Evolutionary conservation across 352 stramenopile species (phyloP).

Genomic region (Phytophthora fragariae): DNA sequence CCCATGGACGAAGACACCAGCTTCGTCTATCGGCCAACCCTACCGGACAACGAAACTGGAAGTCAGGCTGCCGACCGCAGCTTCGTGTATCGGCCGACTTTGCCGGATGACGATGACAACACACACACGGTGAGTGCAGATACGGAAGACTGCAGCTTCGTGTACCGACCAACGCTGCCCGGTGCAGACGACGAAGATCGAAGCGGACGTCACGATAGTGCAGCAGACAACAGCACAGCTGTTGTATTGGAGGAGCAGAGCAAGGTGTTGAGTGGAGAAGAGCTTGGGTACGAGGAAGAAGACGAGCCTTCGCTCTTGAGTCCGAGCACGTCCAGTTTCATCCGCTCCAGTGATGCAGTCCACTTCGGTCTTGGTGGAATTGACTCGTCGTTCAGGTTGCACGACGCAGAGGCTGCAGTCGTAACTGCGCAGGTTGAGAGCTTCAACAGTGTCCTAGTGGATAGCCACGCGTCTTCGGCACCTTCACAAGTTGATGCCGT

Average conservation of each 20-base stretch:
- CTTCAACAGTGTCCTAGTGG: slow-evolving; percentile 21
- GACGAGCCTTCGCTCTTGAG: slow-evolving; percentile 19
- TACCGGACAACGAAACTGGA: slow-evolving; percentile 5
- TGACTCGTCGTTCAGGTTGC: slow-evolving; percentile 31
- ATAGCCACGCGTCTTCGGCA: slow-evolving; percentile 6
- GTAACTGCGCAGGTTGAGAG: slow-evolving; percentile 4
- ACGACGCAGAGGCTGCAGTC: slow-evolving; percentile 1
- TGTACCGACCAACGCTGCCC: slow-evolving; percentile 2
- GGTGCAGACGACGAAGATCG: not conserved
- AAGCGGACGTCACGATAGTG: not conserved
- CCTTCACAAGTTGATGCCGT: slow-evolving; percentile 5
- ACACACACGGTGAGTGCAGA: not conserved
- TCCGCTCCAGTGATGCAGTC: slow-evolving; percentile 18
- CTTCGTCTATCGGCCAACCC: slow-evolving; percentile 13
- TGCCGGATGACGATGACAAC: not conserved
- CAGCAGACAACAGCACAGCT: not conserved
- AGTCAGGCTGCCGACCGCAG: not conserved
- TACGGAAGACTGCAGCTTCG: slow-evolving; percentile 7
- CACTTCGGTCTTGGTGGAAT: slow-evolving; percentile 10
- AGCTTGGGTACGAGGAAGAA: slow-evolving; percentile 5
- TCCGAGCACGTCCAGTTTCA: slow-evolving; percentile 26
- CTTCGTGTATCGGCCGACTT: slow-evolving; percentile 13
- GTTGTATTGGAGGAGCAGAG: not conserved
- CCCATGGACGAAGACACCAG: not conserved
- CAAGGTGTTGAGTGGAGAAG: not conserved